Conservation (phyloP, 768 basidiomycete genomes). For the Holtermannia corniformis region DNA sequence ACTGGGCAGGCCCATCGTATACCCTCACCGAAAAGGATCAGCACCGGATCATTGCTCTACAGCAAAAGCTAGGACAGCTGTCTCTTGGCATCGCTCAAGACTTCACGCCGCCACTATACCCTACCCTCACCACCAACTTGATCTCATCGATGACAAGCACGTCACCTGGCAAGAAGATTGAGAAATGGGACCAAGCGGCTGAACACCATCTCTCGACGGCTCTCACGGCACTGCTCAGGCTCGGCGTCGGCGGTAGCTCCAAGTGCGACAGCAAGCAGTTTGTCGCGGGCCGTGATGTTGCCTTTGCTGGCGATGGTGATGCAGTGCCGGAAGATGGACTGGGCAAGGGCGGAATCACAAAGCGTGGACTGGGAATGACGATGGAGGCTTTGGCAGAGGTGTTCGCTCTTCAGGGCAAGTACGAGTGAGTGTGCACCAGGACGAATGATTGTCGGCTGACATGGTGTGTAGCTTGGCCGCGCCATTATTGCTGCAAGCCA, state of each 20-base stretch:
- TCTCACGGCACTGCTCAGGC: slow-evolving; percentile 22
- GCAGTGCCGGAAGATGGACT: slow-evolving; percentile 6
- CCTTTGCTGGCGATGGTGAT: slow-evolving; percentile 5
- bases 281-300: slow-evolving; percentile 21
- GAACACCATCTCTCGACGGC: slow-evolving; percentile 29
- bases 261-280: slow-evolving; percentile 3
- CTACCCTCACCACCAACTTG: background rate
- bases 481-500: slow-evolving; percentile 36
- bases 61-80: slow-evolving; percentile 37
- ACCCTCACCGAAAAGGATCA: slow-evolving; percentile 15
- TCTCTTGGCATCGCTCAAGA: slow-evolving; percentile 17
- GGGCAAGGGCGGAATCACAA: slow-evolving; percentile 26
- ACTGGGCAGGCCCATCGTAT: background rate
- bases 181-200: slow-evolving; percentile 21
- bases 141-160: background rate
- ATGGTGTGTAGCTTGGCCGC: slow-evolving; percentile 16
- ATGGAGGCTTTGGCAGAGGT: slow-evolving; percentile 40
- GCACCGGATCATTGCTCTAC: slow-evolving; percentile 30
- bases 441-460: background rate
- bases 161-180: background rate
- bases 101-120: slow-evolving; percentile 8
- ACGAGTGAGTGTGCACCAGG: slow-evolving; percentile 12
- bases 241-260: slow-evolving; percentile 7
- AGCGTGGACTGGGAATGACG: slow-evolving; percentile 35
- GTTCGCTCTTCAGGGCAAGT: slow-evolving; percentile 30